Conservation (phyloP, 2,329 filamentous ascomycete species). For the Pseudocercospora vitis region DNA sequence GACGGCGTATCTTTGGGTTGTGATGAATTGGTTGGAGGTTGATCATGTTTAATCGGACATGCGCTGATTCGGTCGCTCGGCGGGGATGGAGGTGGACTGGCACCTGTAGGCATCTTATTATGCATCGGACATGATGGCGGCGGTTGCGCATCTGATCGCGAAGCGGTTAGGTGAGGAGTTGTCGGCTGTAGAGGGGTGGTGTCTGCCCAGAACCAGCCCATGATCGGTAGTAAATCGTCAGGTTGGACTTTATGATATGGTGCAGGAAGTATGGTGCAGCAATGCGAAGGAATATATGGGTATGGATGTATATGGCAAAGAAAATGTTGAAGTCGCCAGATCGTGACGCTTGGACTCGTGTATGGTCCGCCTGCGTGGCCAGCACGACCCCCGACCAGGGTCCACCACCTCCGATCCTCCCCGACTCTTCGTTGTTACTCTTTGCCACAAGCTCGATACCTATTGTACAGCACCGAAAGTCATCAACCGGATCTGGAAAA, state of each 20-base stretch:
- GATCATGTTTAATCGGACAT: conserved; percentile 51
- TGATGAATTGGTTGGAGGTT: conserved; percentile 45
- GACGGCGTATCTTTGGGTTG: conserved; percentile 43
- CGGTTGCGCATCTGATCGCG: conserved; percentile 50
- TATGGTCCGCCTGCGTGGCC: background rate
- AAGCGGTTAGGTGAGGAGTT: conserved; percentile 51
- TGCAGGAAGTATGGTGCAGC: background rate
- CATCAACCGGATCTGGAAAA: too few relatives aligned
- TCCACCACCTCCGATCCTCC: background rate
- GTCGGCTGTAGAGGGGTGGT: conserved; percentile 41
- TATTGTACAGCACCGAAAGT: too few relatives aligned
- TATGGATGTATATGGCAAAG: background rate
- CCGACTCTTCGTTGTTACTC: too few relatives aligned
- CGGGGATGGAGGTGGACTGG: conserved; percentile 28
- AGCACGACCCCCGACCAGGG: background rate
- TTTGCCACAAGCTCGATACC: too few relatives aligned
- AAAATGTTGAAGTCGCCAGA: conserved; percentile 10
- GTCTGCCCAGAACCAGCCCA: conserved; percentile 74
- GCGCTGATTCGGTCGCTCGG: conserved; percentile 45
- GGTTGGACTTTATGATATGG: conserved; percentile 1
- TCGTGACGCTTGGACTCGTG: conserved; percentile 14
- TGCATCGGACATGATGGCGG: conserved; percentile 73
- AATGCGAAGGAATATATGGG: conserved; percentile 2
- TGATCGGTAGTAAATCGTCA: too few relatives aligned
- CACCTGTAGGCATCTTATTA: conserved; percentile 44